Conservation (phyloP, 148 eudicot genomes). For the Chenopodium quinoa region DNA sequence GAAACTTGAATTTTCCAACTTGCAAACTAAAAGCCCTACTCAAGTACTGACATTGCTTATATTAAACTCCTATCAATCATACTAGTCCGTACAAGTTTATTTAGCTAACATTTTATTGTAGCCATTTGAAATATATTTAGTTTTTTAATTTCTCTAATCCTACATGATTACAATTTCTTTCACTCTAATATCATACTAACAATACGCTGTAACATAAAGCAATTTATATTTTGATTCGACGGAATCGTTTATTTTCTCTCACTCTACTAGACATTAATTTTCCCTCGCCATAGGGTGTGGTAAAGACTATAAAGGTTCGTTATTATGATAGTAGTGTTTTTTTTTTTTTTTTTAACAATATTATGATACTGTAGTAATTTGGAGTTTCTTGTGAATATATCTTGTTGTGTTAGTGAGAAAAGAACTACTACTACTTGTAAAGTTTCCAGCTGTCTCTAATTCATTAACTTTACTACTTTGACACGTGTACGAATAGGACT, state of each 20-base stretch:
- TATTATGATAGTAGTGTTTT: neutral
- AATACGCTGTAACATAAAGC: too few species aligned
- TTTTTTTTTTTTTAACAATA: too few species aligned
- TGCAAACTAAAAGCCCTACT: neutral
- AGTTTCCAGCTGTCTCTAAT: slow-evolving; percentile 17
- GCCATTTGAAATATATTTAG: too few species aligned
- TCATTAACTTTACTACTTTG: slow-evolving; percentile 14
- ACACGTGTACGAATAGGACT: slow-evolving; percentile 32
- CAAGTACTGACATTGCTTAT: neutral
- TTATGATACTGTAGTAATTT: neutral
- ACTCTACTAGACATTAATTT: too few species aligned
- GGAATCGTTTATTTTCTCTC: too few species aligned
- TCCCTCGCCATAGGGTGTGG: neutral
- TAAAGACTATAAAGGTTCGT: neutral
- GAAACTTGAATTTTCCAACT: neutral
- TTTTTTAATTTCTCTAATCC: too few species aligned
- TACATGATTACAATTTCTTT: too few species aligned
- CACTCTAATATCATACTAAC: too few species aligned
- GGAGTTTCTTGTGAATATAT: slow-evolving; percentile 25
- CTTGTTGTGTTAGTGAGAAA: slow-evolving; percentile 16
- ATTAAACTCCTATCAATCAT: neutral
- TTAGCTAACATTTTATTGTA: too few species aligned
- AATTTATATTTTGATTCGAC: too few species aligned
- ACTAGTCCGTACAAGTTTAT: neutral
- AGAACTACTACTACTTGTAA: neutral